These are phyloP conservation scores for Colletotrichum sp. DNA, from an alignment of 2,329 filamentous ascomycete species.

Conservation along the genomic window DNA sequence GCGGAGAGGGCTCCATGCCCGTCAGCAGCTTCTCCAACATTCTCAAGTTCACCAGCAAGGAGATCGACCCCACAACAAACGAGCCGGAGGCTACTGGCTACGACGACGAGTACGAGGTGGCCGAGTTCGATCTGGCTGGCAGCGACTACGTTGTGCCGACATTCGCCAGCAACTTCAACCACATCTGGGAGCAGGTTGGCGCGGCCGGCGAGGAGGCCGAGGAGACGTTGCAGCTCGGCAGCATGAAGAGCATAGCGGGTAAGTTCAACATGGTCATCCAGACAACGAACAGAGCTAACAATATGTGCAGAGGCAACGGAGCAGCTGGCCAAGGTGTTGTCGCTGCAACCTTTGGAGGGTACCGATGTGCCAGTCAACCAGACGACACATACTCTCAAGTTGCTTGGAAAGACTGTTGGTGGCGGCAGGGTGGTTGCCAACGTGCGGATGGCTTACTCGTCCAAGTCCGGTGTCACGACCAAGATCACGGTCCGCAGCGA, in stretches of 20 bases:
- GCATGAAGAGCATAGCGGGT: conserved; percentile 93
- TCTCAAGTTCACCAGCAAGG: conserved; percentile 97
- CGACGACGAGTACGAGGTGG: conserved; percentile 97
- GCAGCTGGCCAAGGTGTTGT: conserved; percentile 83
- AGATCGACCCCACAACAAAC: conserved; percentile 92
- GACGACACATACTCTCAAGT: conserved; percentile 91
- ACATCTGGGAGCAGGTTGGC: conserved; percentile 93
- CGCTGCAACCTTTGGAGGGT: conserved; percentile 91
- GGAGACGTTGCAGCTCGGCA: conserved; percentile 87
- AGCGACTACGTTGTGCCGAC: conserved; percentile 94
- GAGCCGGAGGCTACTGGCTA: conserved; percentile 93
- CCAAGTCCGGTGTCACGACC: conserved; percentile 92
- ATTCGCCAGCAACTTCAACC: conserved; percentile 93
- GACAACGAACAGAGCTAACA: conserved; percentile 18
- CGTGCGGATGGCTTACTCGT: conserved; percentile 91
- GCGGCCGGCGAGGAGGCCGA: conserved; percentile 88
- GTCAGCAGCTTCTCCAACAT: conserved; percentile 86
- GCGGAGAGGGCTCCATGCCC: conserved; percentile 78
- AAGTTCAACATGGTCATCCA: conserved; percentile 42
- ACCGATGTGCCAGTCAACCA: conserved; percentile 89
- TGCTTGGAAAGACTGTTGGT: conserved; percentile 92
- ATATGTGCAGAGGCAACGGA: conserved; percentile 82
- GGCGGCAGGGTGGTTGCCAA: conserved; percentile 88
- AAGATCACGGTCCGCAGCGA: conserved; percentile 94
- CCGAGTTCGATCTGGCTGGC: conserved; percentile 88